Evolutionary conservation across 352 stramenopile species (phyloP).

Genomic region (Thraustotheca clavata): DNA sequence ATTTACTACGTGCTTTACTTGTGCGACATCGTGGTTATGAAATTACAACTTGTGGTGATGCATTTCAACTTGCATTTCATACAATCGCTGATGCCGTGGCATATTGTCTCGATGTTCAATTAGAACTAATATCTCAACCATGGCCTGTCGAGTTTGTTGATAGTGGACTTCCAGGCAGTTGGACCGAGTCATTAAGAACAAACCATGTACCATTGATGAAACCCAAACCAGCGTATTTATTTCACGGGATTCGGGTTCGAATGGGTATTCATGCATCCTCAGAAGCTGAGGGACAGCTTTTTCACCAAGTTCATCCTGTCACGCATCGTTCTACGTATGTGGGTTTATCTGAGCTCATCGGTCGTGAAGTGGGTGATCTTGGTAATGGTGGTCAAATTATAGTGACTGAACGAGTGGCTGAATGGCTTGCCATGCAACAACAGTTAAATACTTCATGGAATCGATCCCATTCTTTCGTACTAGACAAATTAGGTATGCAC

Average conservation of each 20-base stretch:
- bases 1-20: constrained; percentile 33
- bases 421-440: constrained; percentile 36
- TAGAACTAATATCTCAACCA: constrained; percentile 30
- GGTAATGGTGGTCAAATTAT: constrained; percentile 44
- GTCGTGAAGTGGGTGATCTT: constrained; percentile 39
- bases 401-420: constrained; percentile 32
- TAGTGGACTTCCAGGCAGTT: constrained; percentile 28
- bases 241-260: constrained; percentile 41
- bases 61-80: constrained; percentile 57
- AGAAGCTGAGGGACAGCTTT: constrained; percentile 34
- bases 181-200: constrained; percentile 30
- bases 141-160: constrained; percentile 42
- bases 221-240: constrained; percentile 27
- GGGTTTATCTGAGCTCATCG: constrained; percentile 47
- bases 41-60: constrained; percentile 46
- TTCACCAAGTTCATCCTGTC: constrained; percentile 38
- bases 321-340: constrained; percentile 47
- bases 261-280: constrained; percentile 52
- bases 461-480: too few species aligned
- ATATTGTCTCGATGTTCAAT: constrained; percentile 44
- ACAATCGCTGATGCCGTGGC: constrained; percentile 42
- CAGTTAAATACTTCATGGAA: too few species aligned
- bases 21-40: constrained; percentile 41
- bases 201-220: constrained; percentile 22
- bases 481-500: too few species aligned